Conservation (phyloP, 2,329 filamentous ascomycete species). For the Epichloe sp. region DNA sequence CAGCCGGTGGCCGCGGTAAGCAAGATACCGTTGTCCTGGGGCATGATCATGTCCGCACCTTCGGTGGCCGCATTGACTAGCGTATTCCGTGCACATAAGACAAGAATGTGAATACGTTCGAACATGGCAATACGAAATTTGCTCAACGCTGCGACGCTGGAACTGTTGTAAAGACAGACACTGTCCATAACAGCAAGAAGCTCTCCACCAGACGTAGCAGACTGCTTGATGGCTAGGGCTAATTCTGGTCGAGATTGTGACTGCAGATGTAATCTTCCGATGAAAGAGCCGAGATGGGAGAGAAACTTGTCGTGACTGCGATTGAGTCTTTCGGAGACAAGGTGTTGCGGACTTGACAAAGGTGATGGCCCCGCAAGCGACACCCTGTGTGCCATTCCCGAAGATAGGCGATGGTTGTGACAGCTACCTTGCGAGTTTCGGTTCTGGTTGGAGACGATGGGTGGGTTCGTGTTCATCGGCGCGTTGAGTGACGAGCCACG, state of each 20-base stretch:
- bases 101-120: slow-evolving; percentile 64
- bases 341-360: slow-evolving; percentile 49
- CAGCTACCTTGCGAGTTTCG: slow-evolving; percentile 24
- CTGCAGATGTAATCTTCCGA: slow-evolving; percentile 78
- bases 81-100: slow-evolving; percentile 68
- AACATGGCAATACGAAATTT: slow-evolving; percentile 65
- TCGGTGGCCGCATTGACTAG: slow-evolving; percentile 55
- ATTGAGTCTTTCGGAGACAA: slow-evolving; percentile 74
- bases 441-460: slow-evolving; percentile 17
- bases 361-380: slow-evolving; percentile 60
- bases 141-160: slow-evolving; percentile 52
- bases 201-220: slow-evolving; percentile 67
- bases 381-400: slow-evolving; percentile 56
- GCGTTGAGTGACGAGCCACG: slow-evolving; percentile 34
- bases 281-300: slow-evolving; percentile 83
- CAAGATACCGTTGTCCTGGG: slow-evolving; percentile 63
- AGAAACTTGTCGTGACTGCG: slow-evolving; percentile 77
- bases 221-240: slow-evolving; percentile 68
- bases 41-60: slow-evolving; percentile 67
- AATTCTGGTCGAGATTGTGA: slow-evolving; percentile 82
- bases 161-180: slow-evolving; percentile 64
- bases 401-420: slow-evolving; percentile 34
- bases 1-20: slow-evolving; percentile 72
- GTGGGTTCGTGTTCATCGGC: slow-evolving; percentile 15
- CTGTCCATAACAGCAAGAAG: slow-evolving; percentile 70